A percentile compares a stretch with the other conserved stretches of the same genome.
Evolutionary conservation across 2,329 filamentous ascomycete species (phyloP).

Genomic region (Pseudogymnoascus sp.): DNA sequence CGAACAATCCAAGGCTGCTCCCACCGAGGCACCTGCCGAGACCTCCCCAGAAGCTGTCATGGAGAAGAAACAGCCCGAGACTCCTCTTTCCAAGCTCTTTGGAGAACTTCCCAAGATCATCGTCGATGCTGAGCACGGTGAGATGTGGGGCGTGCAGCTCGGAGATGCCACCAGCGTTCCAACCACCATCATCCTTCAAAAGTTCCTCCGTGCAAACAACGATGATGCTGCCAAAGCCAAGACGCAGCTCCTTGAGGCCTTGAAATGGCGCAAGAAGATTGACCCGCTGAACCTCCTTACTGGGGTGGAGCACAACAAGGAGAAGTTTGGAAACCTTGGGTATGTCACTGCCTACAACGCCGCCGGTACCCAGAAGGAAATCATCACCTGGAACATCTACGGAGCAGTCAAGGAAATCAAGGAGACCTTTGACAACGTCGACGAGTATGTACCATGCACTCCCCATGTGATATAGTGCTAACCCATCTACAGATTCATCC

Average conservation of each 20-base stretch:
- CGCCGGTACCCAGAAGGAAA: slow-evolving; percentile 42
- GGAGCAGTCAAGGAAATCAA: slow-evolving; percentile 75
- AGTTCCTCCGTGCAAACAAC: slow-evolving; percentile 86
- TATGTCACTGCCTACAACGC: slow-evolving; percentile 67
- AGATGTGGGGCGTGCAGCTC: slow-evolving; percentile 83
- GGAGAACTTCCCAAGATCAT: slow-evolving; percentile 50
- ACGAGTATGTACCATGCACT: slow-evolving; percentile 52
- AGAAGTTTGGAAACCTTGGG: slow-evolving; percentile 69
- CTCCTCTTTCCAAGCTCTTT: slow-evolving; percentile 46
- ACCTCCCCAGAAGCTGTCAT: not conserved
- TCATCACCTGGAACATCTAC: slow-evolving; percentile 92
- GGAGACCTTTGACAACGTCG: slow-evolving; percentile 69
- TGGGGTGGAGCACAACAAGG: slow-evolving; percentile 51
- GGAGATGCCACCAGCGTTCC: slow-evolving; percentile 48
- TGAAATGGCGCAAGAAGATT: slow-evolving; percentile 74
- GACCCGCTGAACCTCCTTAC: slow-evolving; percentile 60
- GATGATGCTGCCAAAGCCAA: slow-evolving; percentile 65
- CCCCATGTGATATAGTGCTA: not conserved
- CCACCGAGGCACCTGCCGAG: not conserved
- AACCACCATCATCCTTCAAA: slow-evolving; percentile 78
- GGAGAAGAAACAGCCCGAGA: slow-evolving; percentile 6
- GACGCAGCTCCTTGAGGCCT: slow-evolving; percentile 67
- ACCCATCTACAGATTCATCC: slow-evolving; percentile 58
- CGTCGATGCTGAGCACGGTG: slow-evolving; percentile 50
- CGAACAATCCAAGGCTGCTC: not conserved